A percentile compares a stretch with the other conserved stretches of the same genome.
Conservation (phyloP, 768 basidiomycete species). For the Polyporus arcularius region DNA sequence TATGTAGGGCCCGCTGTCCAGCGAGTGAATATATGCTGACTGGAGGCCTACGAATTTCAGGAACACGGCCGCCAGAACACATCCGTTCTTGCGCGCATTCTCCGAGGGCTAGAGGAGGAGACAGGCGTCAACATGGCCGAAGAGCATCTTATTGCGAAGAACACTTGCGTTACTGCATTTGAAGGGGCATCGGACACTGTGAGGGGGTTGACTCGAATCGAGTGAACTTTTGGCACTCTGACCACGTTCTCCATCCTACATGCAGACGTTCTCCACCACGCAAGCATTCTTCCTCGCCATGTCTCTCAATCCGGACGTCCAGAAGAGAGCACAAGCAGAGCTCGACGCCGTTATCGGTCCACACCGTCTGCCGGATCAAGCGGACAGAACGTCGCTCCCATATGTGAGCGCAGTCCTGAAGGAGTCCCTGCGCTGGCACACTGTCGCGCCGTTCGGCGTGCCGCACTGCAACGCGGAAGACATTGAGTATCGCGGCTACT, state of each 20-base stretch:
- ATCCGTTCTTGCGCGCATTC: no score
- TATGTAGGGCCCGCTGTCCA: background rate
- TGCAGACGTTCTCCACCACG: background rate
- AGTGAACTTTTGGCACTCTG: no score
- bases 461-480: conserved; percentile 18
- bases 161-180: no score
- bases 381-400: conserved; percentile 21
- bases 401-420: conserved; percentile 28
- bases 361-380: conserved; percentile 20
- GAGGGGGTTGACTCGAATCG: no score
- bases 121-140: no score
- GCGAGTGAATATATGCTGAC: no score
- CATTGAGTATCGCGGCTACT: conserved; percentile 24
- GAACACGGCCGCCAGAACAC: no score
- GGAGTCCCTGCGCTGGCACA: conserved; percentile 19
- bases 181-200: no score
- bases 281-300: conserved; percentile 14
- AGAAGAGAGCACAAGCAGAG: conserved; percentile 19
- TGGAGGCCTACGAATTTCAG: background rate
- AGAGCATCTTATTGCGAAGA: no score
- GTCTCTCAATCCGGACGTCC: conserved; percentile 15
- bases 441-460: conserved; percentile 25
- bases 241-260: background rate
- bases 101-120: no score
- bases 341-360: conserved; percentile 21